These are phyloP conservation scores for Ogataea ganodermae DNA, from an alignment of 805 yeast genomes.

Conservation along the genomic window DNA sequence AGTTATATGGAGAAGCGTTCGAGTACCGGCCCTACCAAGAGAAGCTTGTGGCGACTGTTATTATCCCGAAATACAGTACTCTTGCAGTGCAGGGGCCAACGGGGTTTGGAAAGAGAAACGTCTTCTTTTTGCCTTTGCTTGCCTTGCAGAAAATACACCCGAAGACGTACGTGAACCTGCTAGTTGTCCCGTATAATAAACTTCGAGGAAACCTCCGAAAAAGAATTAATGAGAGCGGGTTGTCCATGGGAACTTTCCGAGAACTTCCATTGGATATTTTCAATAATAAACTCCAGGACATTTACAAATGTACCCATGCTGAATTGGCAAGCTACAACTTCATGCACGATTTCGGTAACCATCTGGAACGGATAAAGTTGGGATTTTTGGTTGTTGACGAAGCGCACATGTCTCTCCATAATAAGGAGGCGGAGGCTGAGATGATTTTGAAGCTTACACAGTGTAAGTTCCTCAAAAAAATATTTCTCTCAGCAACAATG, in stretches of 20 bases:
- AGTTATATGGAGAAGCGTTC: not conserved
- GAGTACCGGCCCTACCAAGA: not conserved
- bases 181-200: not conserved
- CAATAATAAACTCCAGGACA: not conserved
- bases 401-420: not conserved
- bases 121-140: not conserved
- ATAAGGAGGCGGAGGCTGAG: too few relatives aligned
- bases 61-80: not conserved
- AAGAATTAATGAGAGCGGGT: not conserved
- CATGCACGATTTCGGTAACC: not conserved
- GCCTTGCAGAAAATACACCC: not conserved
- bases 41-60: not conserved
- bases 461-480: not conserved
- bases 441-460: not conserved
- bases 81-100: not conserved
- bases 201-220: not conserved
- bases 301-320: not conserved
- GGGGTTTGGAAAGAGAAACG: conserved; percentile 1
- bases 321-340: not conserved
- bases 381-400: not conserved
- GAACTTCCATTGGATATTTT: not conserved
- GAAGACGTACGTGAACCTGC: not conserved
- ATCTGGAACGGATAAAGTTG: not conserved
- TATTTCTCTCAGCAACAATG: not conserved
- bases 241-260: not conserved